phyloP scores from a whole-genome alignment of 2,329 filamentous ascomycete species.

The Teratosphaeria destructans region DNA sequence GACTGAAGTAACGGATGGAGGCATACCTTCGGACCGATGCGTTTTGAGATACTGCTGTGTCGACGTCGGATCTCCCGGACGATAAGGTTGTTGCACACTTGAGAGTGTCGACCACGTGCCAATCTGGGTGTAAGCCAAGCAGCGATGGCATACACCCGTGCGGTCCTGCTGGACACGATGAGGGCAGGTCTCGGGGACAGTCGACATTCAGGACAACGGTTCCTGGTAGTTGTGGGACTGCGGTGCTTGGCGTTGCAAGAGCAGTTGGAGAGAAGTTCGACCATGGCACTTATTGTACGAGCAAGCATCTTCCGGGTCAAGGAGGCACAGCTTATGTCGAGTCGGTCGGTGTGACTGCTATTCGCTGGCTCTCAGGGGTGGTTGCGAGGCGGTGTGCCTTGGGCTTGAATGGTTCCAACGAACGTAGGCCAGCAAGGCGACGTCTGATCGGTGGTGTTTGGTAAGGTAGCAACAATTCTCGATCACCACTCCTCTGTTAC shows the following conservation, averaged over 20 bases:
- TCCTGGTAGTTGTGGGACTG: not conserved
- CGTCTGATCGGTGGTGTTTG: not conserved
- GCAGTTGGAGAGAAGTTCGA: not conserved
- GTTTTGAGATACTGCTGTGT: not conserved
- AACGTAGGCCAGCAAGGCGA: not conserved
- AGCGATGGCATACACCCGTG: not conserved
- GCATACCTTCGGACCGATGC: not conserved
- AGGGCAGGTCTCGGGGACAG: not conserved
- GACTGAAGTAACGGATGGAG: not conserved
- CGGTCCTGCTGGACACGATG: not conserved
- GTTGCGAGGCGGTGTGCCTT: not conserved
- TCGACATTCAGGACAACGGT: not conserved
- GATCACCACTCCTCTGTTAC: not conserved
- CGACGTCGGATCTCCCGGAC: not conserved
- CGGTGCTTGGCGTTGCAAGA: not conserved
- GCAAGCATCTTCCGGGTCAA: too few relatives aligned
- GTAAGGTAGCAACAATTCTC: not conserved
- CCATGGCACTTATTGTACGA: too few relatives aligned
- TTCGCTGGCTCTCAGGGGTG: not conserved
- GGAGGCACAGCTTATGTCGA: not conserved
- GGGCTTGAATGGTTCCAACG: not conserved
- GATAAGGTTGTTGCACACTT: not conserved
- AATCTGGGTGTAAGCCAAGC: not conserved
- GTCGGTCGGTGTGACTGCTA: not conserved
- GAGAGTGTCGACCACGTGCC: not conserved